Base-by-base conservation (phyloP, 345 rosid genomes). In the Salix dunnii region DNA sequence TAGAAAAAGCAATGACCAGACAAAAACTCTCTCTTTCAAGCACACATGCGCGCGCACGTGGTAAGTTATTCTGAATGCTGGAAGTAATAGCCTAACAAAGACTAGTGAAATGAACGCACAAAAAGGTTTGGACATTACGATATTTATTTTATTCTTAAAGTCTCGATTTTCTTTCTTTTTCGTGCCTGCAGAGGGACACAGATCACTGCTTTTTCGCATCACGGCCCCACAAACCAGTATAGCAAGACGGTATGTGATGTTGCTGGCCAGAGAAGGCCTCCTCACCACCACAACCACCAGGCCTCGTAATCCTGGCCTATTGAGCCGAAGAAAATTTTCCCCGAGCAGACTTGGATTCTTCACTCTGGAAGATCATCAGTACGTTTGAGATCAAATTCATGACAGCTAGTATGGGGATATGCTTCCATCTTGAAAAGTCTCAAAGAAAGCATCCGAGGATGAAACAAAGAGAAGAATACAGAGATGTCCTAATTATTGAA, bases 391-490 rank as follows among this genome's bases (percentile, higher is more conserved):
- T 58, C 60, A 40, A 55, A 68, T 55, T 55, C 38, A 36, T 68
- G 73, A 58, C 40, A 75, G 7, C 14, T 3, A 58, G 30, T 63
- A 28, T 17, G 28, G 7, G 74, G 70, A 58, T 23, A 70, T 35
- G 74, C 33, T 62, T 62, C 31, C 58, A 42, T n/a, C 28, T n/a
- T 55, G 28, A n/a, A n/a, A 55, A 9, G 5, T 70, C 36, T 38
- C 3, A 3, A 61, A 30, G 60, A 8, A 28, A 70, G 58, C 66
- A 68, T 58, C 63, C 6, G 63, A 25, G 25, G 33, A 43, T 63
- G 71, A 72, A 78, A 68, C 73, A 67, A 74, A 62, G 12, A 68
- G 77, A 73, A 78, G 23, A 46, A 67, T 67, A 78, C 77, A 67
- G 62, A 78, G 74, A 73, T 1, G 77, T 78, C 77, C 30, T 68